Evolutionary conservation across 441 rosid species (phyloP).

Genomic region (Pelargonium citronellum): DNA sequence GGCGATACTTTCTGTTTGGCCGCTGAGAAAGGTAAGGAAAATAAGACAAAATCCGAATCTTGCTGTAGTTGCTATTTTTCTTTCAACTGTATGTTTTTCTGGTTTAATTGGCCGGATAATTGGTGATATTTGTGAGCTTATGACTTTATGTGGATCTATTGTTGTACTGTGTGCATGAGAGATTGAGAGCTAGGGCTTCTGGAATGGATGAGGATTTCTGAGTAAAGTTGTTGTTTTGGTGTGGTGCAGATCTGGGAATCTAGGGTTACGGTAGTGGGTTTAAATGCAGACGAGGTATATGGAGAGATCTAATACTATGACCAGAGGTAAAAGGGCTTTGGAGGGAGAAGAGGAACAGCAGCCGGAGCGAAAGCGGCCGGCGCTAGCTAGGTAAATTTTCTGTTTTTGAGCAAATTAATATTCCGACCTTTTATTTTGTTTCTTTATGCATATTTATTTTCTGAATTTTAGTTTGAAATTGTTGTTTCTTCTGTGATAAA

Average conservation of each 20-base stretch:
- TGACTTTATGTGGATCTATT: constrained; percentile 11
- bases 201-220: neutral
- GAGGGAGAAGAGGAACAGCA: constrained; percentile 71
- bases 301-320: constrained; percentile 80
- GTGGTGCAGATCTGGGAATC: constrained; percentile 47
- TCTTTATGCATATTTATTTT: neutral
- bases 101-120: neutral
- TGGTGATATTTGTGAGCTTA: neutral
- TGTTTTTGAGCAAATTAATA: neutral
- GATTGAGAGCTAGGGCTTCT: constrained; percentile 13
- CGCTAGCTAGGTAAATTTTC: constrained; percentile 65
- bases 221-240: neutral
- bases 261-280: constrained; percentile 28
- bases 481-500: neutral
- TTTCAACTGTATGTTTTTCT: neutral
- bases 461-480: neutral
- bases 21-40: constrained; percentile 9
- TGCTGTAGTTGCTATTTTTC: neutral
- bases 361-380: constrained; percentile 87
- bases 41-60: neutral
- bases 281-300: constrained; percentile 63
- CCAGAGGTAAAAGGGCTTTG: constrained; percentile 75
- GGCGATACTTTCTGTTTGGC: constrained; percentile 13
- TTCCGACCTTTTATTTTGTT: neutral
- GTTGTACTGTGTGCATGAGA: neutral